These are phyloP conservation scores for Arthonia radiata DNA, from an alignment of 495 filamentous ascomycete species.

Conservation along the genomic window DNA sequence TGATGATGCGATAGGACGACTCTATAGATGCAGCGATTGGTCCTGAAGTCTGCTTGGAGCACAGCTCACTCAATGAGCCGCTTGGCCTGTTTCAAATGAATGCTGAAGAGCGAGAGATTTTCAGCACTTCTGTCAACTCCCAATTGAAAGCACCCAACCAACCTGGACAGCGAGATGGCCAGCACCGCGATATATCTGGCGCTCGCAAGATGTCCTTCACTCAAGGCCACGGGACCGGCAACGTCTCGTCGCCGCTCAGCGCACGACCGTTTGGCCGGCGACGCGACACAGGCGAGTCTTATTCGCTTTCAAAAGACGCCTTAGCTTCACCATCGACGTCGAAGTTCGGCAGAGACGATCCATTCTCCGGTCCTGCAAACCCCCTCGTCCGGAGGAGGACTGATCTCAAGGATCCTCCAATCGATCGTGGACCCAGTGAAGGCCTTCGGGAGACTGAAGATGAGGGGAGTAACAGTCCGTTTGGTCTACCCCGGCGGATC, in stretches of 20 bases:
- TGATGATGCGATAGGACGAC: conserved; percentile 49
- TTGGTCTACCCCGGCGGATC: conserved; percentile 41
- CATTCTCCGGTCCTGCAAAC: conserved; percentile 32
- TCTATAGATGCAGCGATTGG: conserved; percentile 32
- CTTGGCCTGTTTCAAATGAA: conserved; percentile 54
- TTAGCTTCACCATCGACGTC: conserved; percentile 23
- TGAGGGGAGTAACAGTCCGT: conserved; percentile 25
- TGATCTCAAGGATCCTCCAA: conserved; percentile 27
- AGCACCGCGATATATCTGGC: conserved; percentile 25
- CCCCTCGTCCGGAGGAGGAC: conserved; percentile 52
- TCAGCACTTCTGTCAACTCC: conserved; percentile 73
- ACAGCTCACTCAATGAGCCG: conserved; percentile 43
- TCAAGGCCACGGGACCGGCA: conserved; percentile 21
- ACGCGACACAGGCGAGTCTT: conserved; percentile 67
- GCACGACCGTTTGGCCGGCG: conserved; percentile 48
- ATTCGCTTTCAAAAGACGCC: conserved; percentile 24
- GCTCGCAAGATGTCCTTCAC: conserved; percentile 60
- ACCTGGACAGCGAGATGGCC: conserved; percentile 41
- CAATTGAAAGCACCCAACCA: conserved; percentile 65
- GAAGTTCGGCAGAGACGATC: conserved; percentile 33
- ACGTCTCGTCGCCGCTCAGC: conserved; percentile 33
- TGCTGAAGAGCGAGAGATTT: conserved; percentile 66
- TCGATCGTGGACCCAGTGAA: conserved; percentile 17
- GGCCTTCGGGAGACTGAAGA: conserved; percentile 19
- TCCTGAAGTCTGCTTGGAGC: conserved; percentile 77